Conservation (phyloP, 768 basidiomycete species). For the Boletus huronensis region DNA sequence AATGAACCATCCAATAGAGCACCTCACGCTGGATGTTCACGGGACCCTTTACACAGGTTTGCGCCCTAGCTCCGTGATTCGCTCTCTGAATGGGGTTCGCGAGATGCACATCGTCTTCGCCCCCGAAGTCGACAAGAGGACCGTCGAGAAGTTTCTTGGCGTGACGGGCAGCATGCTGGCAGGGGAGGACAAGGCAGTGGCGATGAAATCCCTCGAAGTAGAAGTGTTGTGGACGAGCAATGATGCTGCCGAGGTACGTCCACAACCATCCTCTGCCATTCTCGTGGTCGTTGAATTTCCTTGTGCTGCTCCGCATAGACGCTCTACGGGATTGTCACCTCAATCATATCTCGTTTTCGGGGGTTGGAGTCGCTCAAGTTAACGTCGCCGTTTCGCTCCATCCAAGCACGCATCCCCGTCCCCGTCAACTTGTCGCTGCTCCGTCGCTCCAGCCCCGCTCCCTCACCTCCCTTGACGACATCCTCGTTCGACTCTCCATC, state of each 20-base stretch:
- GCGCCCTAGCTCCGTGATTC: constrained; percentile 26
- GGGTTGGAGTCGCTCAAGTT: constrained; percentile 29
- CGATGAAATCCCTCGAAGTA: constrained; percentile 24
- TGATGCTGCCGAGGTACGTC: constrained; percentile 29
- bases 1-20: constrained; percentile 15
- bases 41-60: constrained; percentile 30
- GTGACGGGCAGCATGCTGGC: constrained; percentile 23
- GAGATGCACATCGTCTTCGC: constrained; percentile 30
- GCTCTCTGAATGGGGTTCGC: constrained; percentile 26
- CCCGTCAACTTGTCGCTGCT: constrained; percentile 1
- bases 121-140: constrained; percentile 33
- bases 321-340: constrained; percentile 27
- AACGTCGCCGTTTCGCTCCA: constrained; percentile 31
- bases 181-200: constrained; percentile 5
- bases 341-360: constrained; percentile 32
- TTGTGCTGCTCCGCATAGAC: constrained; percentile 11
- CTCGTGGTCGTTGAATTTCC: not conserved
- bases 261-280: not conserved
- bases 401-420: constrained; percentile 17
- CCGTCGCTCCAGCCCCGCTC: not conserved
- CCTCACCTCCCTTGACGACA: constrained; percentile 6
- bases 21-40: constrained; percentile 24
- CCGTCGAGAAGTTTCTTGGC: constrained; percentile 31
- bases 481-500: not conserved
- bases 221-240: constrained; percentile 27